Base-by-base conservation (phyloP, 345 rosid genomes). In the Rhizophora apiculata region DNA sequence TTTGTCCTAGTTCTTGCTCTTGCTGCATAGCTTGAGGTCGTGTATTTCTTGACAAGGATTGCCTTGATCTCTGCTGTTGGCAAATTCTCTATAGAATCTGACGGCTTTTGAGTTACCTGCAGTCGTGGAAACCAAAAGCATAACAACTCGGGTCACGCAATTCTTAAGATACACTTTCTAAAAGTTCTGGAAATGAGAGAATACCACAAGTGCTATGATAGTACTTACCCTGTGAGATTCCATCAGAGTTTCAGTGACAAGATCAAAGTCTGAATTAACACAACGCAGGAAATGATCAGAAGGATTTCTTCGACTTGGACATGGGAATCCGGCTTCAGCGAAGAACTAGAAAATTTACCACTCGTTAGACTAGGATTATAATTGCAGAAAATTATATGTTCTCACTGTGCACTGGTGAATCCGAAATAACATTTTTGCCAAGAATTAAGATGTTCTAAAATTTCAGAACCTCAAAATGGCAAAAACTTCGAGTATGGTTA, bases 201-300 rank as follows among this genome's bases (percentile, higher is more conserved):
- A 13, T 55, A 46, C 21, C 21, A 39, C 24, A 19, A 48, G 2
- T 51, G 69, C 36, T 30, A 56, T 11, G 16, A 46, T 9, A 24
- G 64, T 9, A 20, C 76, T 22, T 60, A 72, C 76, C 26, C 70
- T 72, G 9, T 60, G 52, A 51, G 67, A 52, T 60, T 64, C 76
- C 60, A 48, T 31, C 64, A 83, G 21, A 9, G 22, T 34, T 48
- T 37, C 69, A 52, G 75, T 60, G 34, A 82, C 79, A 20, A 62
- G 36, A n/a, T 86, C 83, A 21, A 83, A 86, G 63, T 84, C 88
- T 18, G 79, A 77, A 64, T 82, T 86, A 19, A 84, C 75, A 6
- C 81, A 82, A 10, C 82, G 71, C 27, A 84, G 76, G 76, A 81
- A 87, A 70, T 83, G 88, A 78, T 84, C 91, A 0, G 83, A 83